Conservation (phyloP, 1,284 basidiomycete genomes). For the Ceratobasidium sp. region DNA sequence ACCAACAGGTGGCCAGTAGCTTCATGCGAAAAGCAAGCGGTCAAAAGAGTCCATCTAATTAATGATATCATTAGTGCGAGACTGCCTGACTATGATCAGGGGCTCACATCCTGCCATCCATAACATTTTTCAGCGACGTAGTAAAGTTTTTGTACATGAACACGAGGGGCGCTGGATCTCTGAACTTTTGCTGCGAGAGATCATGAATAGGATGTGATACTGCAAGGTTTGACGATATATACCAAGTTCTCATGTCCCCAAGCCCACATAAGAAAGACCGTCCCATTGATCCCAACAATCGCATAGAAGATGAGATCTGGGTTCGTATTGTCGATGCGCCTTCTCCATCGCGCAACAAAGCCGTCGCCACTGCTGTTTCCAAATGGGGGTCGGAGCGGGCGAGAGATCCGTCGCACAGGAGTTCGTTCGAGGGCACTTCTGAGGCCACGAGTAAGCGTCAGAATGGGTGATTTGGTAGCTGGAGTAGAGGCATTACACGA, state of each 20-base stretch:
- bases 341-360: conserved; percentile 25
- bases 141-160: conserved; percentile 50
- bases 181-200: conserved; percentile 47
- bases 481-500: background rate
- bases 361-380: conserved; percentile 18
- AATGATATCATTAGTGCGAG: background rate
- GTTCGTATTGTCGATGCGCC: conserved; percentile 33
- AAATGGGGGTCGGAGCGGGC: conserved; percentile 26
- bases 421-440: conserved; percentile 35
- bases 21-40: conserved; percentile 49
- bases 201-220: background rate
- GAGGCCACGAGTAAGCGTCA: conserved; percentile 19
- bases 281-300: conserved; percentile 48
- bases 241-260: conserved; percentile 47
- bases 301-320: conserved; percentile 46
- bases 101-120: conserved; percentile 46
- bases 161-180: conserved; percentile 44
- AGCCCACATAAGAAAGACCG: conserved; percentile 47
- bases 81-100: background rate
- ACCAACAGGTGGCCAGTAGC: conserved; percentile 45
- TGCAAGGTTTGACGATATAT: background rate
- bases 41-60: conserved; percentile 49
- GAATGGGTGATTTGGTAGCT: conserved; percentile 2
- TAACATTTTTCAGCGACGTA: conserved; percentile 45
- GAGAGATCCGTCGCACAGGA: conserved; percentile 21